Evolutionary conservation across 768 basidiomycete species (phyloP).

Genomic region (Melanogaster broomeanus): DNA sequence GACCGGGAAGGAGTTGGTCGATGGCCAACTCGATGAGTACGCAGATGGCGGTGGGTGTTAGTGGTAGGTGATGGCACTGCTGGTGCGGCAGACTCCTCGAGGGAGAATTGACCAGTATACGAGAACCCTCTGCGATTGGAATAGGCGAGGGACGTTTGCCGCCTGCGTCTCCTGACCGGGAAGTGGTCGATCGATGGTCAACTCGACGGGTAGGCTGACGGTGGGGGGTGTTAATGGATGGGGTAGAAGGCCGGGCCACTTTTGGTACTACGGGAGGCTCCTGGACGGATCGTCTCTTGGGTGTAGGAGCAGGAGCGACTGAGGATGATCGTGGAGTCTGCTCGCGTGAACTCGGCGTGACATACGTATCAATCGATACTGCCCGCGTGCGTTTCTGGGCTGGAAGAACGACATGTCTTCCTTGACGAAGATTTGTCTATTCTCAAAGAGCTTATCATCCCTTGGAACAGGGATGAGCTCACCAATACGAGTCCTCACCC

Average conservation of each 20-base stretch:
- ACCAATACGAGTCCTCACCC: slow-evolving; percentile 1
- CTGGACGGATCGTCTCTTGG: background rate
- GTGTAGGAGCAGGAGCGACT: background rate
- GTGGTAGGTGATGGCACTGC: background rate
- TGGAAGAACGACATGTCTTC: slow-evolving; percentile 1
- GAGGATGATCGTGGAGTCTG: background rate
- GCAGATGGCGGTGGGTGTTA: too few species aligned
- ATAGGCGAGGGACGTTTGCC: too few species aligned
- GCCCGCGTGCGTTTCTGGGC: background rate
- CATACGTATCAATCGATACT: background rate
- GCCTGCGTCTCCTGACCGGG: too few species aligned
- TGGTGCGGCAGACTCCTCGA: too few species aligned
- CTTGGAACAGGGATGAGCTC: background rate
- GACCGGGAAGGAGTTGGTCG: too few species aligned
- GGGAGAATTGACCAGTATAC: too few species aligned
- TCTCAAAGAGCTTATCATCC: background rate
- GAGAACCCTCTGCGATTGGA: too few species aligned
- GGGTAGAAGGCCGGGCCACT: background rate
- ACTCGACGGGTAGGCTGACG: background rate
- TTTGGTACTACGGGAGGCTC: background rate
- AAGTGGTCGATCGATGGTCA: too few species aligned
- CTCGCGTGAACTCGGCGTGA: background rate
- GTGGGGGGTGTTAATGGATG: too few species aligned
- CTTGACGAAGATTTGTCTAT: background rate
- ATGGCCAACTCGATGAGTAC: too few species aligned